Evolutionary conservation across 1,284 basidiomycete species (phyloP).

Genomic region (Puccinia polysora): DNA sequence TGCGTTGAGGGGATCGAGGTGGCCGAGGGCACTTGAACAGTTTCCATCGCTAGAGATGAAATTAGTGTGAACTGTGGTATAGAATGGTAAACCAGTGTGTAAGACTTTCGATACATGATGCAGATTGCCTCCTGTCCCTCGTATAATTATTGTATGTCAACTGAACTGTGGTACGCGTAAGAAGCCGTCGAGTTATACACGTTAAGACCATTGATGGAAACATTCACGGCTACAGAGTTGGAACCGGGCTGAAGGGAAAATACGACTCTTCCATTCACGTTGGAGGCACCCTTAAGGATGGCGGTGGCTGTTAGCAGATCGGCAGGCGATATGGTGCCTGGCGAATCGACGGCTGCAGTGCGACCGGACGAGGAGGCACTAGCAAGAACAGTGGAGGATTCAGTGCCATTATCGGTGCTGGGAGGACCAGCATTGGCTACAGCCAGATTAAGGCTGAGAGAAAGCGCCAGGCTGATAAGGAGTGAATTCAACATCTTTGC

Average conservation of each 20-base stretch:
- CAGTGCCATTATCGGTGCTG: not conserved
- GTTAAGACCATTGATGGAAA: slow-evolving; percentile 27
- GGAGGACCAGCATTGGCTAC: not conserved
- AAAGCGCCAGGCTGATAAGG: slow-evolving; percentile 1
- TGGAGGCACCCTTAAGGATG: slow-evolving; percentile 20
- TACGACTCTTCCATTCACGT: slow-evolving; percentile 16
- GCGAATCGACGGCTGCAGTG: not conserved
- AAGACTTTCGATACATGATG: no score
- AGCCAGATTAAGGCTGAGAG: not conserved
- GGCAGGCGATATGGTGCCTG: not conserved
- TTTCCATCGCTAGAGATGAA: slow-evolving; percentile 45
- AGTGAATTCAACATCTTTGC: not conserved
- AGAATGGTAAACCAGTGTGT: not conserved
- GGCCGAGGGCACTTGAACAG: slow-evolving; percentile 48
- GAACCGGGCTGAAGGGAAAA: slow-evolving; percentile 22
- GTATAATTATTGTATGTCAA: no score
- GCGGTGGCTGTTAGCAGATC: slow-evolving; percentile 10
- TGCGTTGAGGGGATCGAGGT: slow-evolving; percentile 47
- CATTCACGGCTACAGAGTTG: slow-evolving; percentile 15
- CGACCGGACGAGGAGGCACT: not conserved
- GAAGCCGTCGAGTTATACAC: slow-evolving; percentile 21
- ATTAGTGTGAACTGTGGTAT: slow-evolving; percentile 47
- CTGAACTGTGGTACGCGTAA: slow-evolving; percentile 42
- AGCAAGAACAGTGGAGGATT: not conserved
- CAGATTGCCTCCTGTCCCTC: no score